Conservation (phyloP, 805 yeast species). For the Candida piceae region DNA sequence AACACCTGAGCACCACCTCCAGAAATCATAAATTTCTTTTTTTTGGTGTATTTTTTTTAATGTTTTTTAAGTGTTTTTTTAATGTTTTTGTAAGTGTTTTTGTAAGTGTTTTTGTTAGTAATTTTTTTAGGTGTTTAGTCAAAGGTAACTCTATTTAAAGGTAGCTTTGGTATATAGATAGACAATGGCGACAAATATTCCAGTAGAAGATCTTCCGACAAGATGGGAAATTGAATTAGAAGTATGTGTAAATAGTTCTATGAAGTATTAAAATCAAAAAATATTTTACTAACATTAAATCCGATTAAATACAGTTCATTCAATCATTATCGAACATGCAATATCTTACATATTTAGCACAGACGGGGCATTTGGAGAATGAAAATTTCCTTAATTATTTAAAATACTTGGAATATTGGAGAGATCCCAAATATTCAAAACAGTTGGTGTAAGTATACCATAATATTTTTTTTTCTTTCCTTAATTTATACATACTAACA, state of each 20-base stretch:
- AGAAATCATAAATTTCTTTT: too few relatives aligned
- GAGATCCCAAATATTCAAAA: constrained; percentile 61
- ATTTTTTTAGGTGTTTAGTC: not conserved
- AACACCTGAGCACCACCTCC: too few relatives aligned
- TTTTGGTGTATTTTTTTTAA: too few relatives aligned
- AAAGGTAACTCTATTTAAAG: too few relatives aligned
- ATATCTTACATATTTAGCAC: constrained; percentile 82
- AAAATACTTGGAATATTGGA: constrained; percentile 83
- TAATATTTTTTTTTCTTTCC: not conserved
- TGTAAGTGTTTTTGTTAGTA: too few relatives aligned
- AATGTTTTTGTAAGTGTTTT: too few relatives aligned
- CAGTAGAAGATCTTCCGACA: constrained; percentile 47
- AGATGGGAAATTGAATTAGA: constrained; percentile 89
- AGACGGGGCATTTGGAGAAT: constrained; percentile 69
- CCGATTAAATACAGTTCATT: constrained; percentile 50
- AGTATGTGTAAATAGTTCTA: constrained; percentile 33
- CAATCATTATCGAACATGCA: constrained; percentile 89
- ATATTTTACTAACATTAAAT: constrained; percentile 4
- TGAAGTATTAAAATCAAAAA: too few relatives aligned
- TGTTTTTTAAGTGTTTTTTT: too few relatives aligned
- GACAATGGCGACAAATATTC: constrained; percentile 2
- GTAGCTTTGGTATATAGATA: too few relatives aligned
- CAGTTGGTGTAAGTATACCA: constrained; percentile 45
- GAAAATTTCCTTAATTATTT: constrained; percentile 69
- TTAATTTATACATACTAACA: not conserved